Percentiles rank a stretch among this genome's conserved stretches.
Evolutionary conservation across 495 filamentous ascomycete genomes (phyloP).

Genomic region (Daldinia bambusicola): DNA sequence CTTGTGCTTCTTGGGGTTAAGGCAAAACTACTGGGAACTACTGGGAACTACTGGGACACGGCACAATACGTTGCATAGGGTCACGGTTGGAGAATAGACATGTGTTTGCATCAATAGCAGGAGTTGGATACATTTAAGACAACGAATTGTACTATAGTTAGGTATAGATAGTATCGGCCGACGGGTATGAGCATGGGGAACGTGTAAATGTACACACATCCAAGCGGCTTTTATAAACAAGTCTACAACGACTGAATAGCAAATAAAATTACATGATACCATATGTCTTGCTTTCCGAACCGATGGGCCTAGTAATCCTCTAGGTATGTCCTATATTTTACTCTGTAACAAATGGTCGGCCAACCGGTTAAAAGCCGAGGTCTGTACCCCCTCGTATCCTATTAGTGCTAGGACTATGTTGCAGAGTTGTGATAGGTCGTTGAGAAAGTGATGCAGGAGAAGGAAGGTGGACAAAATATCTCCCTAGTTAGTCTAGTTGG

Average conservation of each 20-base stretch:
- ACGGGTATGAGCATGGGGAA: background rate
- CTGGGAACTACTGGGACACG: background rate
- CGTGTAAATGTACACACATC: background rate
- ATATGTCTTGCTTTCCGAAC: too few relatives aligned
- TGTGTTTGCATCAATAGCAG: constrained; percentile 25
- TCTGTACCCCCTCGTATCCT: too few relatives aligned
- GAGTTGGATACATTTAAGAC: constrained; percentile 19
- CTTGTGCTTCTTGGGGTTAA: constrained; percentile 1
- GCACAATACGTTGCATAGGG: constrained; percentile 16
- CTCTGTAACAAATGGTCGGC: too few relatives aligned
- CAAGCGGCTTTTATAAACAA: background rate
- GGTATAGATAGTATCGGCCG: constrained; percentile 8
- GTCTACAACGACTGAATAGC: background rate
- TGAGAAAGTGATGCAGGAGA: too few relatives aligned
- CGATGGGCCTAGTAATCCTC: too few relatives aligned
- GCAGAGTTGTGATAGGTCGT: too few relatives aligned
- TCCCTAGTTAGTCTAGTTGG: background rate
- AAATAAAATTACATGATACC: background rate
- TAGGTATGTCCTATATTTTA: too few relatives aligned
- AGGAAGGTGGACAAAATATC: background rate
- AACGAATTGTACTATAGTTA: constrained; percentile 32
- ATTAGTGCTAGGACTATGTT: too few relatives aligned
- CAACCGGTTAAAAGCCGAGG: too few relatives aligned
- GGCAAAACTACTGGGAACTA: background rate
- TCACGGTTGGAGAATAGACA: constrained; percentile 34